A percentile compares a stretch with the other conserved stretches of the same genome.
Conservation (phyloP, 345 rosid genomes). For the Mercurialis annua region DNA sequence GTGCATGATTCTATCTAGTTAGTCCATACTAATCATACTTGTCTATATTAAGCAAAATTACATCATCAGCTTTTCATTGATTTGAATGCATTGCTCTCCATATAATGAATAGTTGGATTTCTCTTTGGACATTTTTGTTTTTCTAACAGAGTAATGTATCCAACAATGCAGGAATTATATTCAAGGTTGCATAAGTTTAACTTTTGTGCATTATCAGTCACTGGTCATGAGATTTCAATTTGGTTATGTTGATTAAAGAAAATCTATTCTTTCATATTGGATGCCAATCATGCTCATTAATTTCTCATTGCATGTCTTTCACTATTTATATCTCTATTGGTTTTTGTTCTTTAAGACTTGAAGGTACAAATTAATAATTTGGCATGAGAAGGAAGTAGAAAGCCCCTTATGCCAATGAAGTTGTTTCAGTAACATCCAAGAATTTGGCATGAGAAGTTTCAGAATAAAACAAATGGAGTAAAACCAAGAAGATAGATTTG, state of each 20-base stretch:
- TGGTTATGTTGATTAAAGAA: not conserved
- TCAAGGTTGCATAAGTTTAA: not conserved
- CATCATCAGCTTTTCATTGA: not conserved
- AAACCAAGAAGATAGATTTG: conserved; percentile 55
- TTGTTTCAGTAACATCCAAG: not conserved
- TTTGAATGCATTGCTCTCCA: not conserved
- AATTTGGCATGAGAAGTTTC: conserved; percentile 53
- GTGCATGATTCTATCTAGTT: not conserved
- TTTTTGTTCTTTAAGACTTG: not conserved
- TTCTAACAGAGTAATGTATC: not conserved
- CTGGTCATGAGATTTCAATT: not conserved
- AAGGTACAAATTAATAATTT: not conserved
- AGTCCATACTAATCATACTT: not conserved
- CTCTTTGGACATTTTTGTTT: no score
- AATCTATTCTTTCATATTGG: not conserved
- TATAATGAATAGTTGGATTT: no score
- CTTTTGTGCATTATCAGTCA: not conserved
- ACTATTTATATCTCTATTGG: not conserved
- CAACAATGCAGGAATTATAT: not conserved
- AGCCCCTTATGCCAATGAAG: not conserved
- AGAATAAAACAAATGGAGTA: conserved; percentile 55
- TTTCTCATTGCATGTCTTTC: not conserved
- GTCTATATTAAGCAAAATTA: not conserved
- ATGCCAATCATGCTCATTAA: conserved; percentile 8
- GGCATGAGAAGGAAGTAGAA: no score